Percentiles rank a stretch among this genome's conserved stretches.
Conservation (phyloP, 345 rosid genomes). For the Sonneratia caseolaris region DNA sequence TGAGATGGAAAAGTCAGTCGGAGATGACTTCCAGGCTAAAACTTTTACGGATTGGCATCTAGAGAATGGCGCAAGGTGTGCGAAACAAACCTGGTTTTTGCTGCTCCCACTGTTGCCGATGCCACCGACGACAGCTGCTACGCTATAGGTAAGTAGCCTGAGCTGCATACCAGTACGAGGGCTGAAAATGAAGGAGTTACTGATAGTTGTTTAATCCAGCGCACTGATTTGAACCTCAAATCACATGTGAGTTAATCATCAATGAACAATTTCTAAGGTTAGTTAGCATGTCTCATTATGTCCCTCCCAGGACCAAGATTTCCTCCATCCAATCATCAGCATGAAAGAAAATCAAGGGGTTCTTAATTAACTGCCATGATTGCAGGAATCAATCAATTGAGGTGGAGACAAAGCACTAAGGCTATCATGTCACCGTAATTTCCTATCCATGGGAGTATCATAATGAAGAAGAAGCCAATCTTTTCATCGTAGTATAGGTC, state of each 20-base stretch:
- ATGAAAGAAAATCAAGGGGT: not conserved
- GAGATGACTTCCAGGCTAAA: too few species aligned
- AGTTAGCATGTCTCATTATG: not conserved
- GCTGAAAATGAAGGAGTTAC: too few species aligned
- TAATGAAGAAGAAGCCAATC: not conserved
- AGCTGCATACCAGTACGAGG: too few species aligned
- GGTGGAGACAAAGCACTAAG: not conserved
- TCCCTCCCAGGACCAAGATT: not conserved
- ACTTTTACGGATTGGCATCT: too few species aligned
- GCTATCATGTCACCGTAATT: not conserved
- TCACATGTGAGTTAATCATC: not conserved
- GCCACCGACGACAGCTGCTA: too few species aligned
- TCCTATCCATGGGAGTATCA: not conserved
- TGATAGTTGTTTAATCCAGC: too few species aligned
- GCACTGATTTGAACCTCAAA: not conserved
- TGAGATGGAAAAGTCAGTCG: too few species aligned
- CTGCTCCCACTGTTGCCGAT: too few species aligned
- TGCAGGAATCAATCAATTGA: not conserved
- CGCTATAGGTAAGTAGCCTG: too few species aligned
- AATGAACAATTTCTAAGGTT: not conserved
- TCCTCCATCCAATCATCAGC: slow-evolving; percentile 1
- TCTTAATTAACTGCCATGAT: not conserved
- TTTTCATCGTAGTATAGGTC: not conserved
- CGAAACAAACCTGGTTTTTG: too few species aligned
- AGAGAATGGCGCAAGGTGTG: too few species aligned